Evolutionary conservation across 2,329 filamentous ascomycete genomes (phyloP).

Genomic region (Venturia aucupariae): DNA sequence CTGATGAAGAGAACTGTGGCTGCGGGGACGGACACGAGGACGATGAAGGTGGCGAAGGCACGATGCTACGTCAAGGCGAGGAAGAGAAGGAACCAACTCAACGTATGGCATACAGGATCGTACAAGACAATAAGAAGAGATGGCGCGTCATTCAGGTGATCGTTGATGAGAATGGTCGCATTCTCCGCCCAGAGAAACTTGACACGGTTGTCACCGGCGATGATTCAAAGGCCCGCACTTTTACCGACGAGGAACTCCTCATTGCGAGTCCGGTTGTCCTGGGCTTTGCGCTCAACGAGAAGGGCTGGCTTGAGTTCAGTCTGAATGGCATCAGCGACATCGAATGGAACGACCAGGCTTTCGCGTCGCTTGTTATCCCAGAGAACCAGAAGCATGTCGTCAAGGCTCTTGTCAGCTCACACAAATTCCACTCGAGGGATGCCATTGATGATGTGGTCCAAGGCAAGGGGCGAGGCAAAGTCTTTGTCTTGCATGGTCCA

Average conservation of each 20-base stretch:
- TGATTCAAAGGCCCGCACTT: slow-evolving; percentile 39
- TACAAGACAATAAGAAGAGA: slow-evolving; percentile 41
- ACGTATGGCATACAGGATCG: slow-evolving; percentile 29
- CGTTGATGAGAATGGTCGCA: slow-evolving; percentile 45
- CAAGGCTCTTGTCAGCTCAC: slow-evolving; percentile 71
- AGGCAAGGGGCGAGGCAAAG: slow-evolving; percentile 79
- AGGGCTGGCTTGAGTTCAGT: slow-evolving; percentile 81
- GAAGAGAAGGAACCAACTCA: slow-evolving; percentile 20
- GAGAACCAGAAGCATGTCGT: slow-evolving; percentile 55
- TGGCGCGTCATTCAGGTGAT: slow-evolving; percentile 45
- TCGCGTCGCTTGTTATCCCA: slow-evolving; percentile 68
- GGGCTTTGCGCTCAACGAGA: slow-evolving; percentile 80
- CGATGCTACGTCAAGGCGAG: slow-evolving; percentile 27
- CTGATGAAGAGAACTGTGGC: slow-evolving; percentile 28
- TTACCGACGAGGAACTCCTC: slow-evolving; percentile 75
- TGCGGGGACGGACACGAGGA: slow-evolving; percentile 42
- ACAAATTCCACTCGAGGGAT: slow-evolving; percentile 71
- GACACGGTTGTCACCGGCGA: slow-evolving; percentile 7
- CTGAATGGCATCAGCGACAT: slow-evolving; percentile 74
- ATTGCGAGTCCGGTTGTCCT: slow-evolving; percentile 77
- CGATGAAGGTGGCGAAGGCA: slow-evolving; percentile 39
- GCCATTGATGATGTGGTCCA: slow-evolving; percentile 65
- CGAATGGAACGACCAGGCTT: slow-evolving; percentile 74
- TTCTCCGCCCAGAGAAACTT: slow-evolving; percentile 45
- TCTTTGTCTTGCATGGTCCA: slow-evolving; percentile 72